Conservation (phyloP, 305 asterid species). For the Andrographis paniculata region DNA sequence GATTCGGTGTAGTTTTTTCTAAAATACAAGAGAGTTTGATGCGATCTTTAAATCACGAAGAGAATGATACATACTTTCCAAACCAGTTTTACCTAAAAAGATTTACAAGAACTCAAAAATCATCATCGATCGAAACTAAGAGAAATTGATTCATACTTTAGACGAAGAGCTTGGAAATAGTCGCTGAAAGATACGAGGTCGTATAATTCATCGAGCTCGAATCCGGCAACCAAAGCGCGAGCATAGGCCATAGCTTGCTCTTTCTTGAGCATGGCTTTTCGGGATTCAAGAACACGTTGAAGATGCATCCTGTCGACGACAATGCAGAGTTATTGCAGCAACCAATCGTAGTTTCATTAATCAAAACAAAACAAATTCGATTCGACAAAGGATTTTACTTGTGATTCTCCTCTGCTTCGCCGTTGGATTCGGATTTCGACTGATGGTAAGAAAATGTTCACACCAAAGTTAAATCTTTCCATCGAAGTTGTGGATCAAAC, state of each 20-base stretch:
- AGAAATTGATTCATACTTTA: no score
- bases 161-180: conserved; percentile 72
- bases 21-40: no score
- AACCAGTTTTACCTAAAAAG: no score
- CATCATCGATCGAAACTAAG: no score
- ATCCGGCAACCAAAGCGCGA: conserved; percentile 77
- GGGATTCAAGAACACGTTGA: conserved; percentile 61
- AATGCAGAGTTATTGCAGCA: neutral
- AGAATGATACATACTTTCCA: no score
- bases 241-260: conserved; percentile 96
- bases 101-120: no score
- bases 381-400: conserved; percentile 44
- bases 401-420: conserved; percentile 47
- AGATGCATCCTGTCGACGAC: conserved; percentile 50
- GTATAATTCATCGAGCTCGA: conserved; percentile 46
- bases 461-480: conserved; percentile 10
- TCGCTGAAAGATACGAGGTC: conserved; percentile 66
- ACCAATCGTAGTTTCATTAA: conserved; percentile 9
- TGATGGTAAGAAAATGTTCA: conserved; percentile 18
- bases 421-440: conserved; percentile 32
- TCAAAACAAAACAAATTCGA: conserved; percentile 10
- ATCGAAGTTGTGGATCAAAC: conserved; percentile 7
- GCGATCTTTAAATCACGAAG: no score
- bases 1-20: no score
- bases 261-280: conserved; percentile 68